Percentiles rank a stretch among this genome's conserved stretches.
These are phyloP conservation scores for Canavalia ensiformis DNA, from an alignment of 306 rosid species.

Conservation along the genomic window DNA sequence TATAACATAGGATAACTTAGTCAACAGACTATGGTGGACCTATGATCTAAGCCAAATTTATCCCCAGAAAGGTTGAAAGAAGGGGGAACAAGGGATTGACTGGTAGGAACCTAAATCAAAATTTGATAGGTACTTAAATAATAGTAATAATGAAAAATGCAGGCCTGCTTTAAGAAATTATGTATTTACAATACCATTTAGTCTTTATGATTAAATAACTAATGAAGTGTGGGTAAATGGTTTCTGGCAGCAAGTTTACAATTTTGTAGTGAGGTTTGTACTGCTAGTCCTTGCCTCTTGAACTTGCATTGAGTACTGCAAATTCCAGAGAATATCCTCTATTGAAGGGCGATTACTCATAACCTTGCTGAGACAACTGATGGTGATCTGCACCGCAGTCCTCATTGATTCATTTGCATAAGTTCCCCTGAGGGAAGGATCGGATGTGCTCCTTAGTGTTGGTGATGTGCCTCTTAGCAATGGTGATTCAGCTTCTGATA, in stretches of 20 bases:
- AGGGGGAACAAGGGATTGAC: background rate
- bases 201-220: slow-evolving; percentile 28
- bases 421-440: slow-evolving; percentile 67
- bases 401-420: slow-evolving; percentile 74
- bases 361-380: slow-evolving; percentile 73
- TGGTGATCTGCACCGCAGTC: slow-evolving; percentile 72
- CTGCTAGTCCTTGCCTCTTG: slow-evolving; percentile 91
- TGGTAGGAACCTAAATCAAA: background rate
- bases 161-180: slow-evolving; percentile 4
- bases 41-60: background rate
- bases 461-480: slow-evolving; percentile 49
- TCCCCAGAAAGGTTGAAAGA: background rate
- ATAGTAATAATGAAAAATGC: slow-evolving; percentile 1
- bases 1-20: background rate
- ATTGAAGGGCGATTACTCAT: slow-evolving; percentile 81
- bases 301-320: slow-evolving; percentile 91
- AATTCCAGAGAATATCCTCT: slow-evolving; percentile 88
- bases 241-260: slow-evolving; percentile 26
- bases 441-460: slow-evolving; percentile 45
- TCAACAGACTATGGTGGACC: background rate
- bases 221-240: slow-evolving; percentile 16
- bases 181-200: background rate
- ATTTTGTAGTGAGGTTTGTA: slow-evolving; percentile 58
- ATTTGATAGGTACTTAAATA: background rate
- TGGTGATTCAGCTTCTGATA: slow-evolving; percentile 63